phyloP scores from a whole-genome alignment of 257 asterid species.

The Lantana camara region DNA sequence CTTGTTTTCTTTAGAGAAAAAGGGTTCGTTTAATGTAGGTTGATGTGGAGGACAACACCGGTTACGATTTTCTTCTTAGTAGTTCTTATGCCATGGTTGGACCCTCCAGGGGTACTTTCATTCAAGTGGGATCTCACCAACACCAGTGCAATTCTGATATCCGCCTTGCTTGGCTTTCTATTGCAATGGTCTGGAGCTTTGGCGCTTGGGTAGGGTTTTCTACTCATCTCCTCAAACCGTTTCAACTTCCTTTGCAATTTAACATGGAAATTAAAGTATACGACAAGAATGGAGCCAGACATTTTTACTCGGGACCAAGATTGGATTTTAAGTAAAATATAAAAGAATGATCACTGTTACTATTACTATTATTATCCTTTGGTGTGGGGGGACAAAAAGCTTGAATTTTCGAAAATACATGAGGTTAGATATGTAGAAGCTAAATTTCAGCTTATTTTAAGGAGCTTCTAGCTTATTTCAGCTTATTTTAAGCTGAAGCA shows the following conservation, averaged over 20 bases:
- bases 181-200: constrained; percentile 96
- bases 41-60: constrained; percentile 94
- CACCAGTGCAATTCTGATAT: constrained; percentile 51
- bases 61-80: constrained; percentile 71
- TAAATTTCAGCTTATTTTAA: too few relatives aligned
- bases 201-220: constrained; percentile 71
- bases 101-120: constrained; percentile 75
- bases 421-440: too few relatives aligned
- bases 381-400: too few relatives aligned
- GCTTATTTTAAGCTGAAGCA: too few relatives aligned
- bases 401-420: too few relatives aligned
- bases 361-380: too few relatives aligned
- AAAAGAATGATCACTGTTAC: too few relatives aligned
- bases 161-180: constrained; percentile 87
- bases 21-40: constrained; percentile 40
- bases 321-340: too few relatives aligned
- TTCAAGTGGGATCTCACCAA: constrained; percentile 64
- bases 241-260: background rate
- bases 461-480: too few relatives aligned
- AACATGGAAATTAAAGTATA: background rate
- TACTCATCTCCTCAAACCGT: background rate
- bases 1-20: background rate
- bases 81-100: constrained; percentile 81
- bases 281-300: background rate
- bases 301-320: too few relatives aligned